phyloP scores from a whole-genome alignment of 2,329 filamentous ascomycete species.

The Ophiostoma sp. region DNA sequence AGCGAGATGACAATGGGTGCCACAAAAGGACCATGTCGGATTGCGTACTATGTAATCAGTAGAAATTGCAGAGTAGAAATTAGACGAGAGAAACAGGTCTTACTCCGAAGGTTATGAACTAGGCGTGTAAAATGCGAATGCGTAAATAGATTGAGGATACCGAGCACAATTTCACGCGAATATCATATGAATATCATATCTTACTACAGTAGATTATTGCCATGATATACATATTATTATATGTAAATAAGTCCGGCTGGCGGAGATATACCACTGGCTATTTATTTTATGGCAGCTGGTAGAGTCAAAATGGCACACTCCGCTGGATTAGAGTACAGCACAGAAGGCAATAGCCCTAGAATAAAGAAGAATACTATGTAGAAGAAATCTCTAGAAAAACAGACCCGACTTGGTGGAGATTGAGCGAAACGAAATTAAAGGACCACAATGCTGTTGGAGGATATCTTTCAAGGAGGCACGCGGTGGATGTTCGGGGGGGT shows the following conservation, averaged over 20 bases:
- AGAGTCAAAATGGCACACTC: background rate
- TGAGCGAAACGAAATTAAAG: conserved; percentile 24
- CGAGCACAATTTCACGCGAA: background rate
- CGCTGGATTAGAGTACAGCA: background rate
- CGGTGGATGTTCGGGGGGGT: background rate
- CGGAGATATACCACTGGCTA: background rate
- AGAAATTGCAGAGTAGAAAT: background rate
- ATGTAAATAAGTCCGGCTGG: background rate
- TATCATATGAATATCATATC: background rate
- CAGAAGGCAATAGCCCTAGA: background rate
- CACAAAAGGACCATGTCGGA: background rate
- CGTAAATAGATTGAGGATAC: background rate
- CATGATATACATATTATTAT: no score
- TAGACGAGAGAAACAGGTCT: conserved; percentile 3
- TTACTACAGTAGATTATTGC: background rate
- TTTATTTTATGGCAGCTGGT: background rate
- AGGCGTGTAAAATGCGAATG: background rate
- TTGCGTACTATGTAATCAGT: background rate
- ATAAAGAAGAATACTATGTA: background rate
- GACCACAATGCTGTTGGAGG: conserved; percentile 17
- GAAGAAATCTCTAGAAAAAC: background rate
- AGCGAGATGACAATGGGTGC: background rate
- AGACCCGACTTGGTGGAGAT: conserved; percentile 16
- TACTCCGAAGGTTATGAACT: background rate
- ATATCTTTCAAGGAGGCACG: background rate